phyloP scores from a whole-genome alignment of 192 early-diverging fungal species.

The Obelidium mucronatum region DNA sequence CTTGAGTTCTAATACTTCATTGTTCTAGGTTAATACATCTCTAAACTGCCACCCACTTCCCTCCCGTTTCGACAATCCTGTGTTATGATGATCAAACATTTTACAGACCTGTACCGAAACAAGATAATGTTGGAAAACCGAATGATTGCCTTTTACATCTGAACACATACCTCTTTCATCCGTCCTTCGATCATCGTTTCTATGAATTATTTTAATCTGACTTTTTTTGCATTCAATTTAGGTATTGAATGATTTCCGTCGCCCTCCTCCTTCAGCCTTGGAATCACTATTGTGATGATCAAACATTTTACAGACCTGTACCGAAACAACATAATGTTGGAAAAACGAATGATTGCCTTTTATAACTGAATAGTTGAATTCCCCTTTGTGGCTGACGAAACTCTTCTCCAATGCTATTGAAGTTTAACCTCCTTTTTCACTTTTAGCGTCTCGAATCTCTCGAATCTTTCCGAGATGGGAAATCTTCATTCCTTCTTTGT shows the following conservation, averaged over 20 bases:
- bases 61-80: no score
- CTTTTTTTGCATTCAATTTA: no score
- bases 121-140: constrained; percentile 25
- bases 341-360: constrained; percentile 28
- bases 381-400: neutral
- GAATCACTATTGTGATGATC: constrained; percentile 20
- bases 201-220: no score
- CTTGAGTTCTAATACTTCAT: no score
- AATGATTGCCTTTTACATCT: constrained; percentile 27
- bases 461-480: constrained; percentile 86
- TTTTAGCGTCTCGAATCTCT: constrained; percentile 81
- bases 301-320: constrained; percentile 32
- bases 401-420: neutral
- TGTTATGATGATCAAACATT: constrained; percentile 26
- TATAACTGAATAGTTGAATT: constrained; percentile 17
- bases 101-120: constrained; percentile 35
- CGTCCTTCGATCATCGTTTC: no score
- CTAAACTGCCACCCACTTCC: no score
- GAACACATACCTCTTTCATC: neutral
- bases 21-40: no score
- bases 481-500: constrained; percentile 89
- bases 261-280: neutral
- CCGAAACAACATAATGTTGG: constrained; percentile 31
- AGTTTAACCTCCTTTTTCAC: neutral
- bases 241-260: no score